Conservation (phyloP, 768 basidiomycete species). For the Tubosaeta sp. region DNA sequence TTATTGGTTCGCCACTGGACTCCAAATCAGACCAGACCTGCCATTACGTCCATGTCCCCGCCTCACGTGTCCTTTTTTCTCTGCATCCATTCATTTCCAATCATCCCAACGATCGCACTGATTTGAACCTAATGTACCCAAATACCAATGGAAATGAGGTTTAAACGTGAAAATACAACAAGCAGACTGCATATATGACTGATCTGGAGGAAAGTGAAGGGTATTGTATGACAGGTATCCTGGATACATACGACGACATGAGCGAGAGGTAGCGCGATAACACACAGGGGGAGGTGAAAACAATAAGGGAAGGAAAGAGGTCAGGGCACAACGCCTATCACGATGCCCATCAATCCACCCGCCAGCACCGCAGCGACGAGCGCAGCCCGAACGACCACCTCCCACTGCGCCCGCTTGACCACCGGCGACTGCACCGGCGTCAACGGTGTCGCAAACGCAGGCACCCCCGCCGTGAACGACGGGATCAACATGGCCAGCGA, state of each 20-base stretch:
- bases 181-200: not conserved
- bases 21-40: too few relatives aligned
- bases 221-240: not conserved
- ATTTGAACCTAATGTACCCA: not conserved
- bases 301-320: not conserved
- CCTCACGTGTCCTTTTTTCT: too few relatives aligned
- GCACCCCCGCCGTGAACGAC: constrained; percentile 43
- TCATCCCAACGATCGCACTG: not conserved
- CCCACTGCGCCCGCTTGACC: constrained; percentile 80
- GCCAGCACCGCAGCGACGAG: constrained; percentile 42
- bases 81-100: too few relatives aligned
- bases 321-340: constrained; percentile 16
- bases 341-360: constrained; percentile 29
- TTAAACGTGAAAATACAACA: not conserved
- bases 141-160: too few relatives aligned
- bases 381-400: constrained; percentile 66
- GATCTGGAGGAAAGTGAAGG: not conserved
- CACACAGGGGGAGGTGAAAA: not conserved
- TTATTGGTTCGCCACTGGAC: too few relatives aligned
- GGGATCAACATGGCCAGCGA: constrained; percentile 20
- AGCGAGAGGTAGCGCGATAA: not conserved
- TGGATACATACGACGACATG: not conserved
- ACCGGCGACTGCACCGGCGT: constrained; percentile 66
- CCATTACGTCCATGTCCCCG: too few relatives aligned
- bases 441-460: constrained; percentile 66